phyloP scores from a whole-genome alignment of 306 rosid species.

The Prosopis cineraria region DNA sequence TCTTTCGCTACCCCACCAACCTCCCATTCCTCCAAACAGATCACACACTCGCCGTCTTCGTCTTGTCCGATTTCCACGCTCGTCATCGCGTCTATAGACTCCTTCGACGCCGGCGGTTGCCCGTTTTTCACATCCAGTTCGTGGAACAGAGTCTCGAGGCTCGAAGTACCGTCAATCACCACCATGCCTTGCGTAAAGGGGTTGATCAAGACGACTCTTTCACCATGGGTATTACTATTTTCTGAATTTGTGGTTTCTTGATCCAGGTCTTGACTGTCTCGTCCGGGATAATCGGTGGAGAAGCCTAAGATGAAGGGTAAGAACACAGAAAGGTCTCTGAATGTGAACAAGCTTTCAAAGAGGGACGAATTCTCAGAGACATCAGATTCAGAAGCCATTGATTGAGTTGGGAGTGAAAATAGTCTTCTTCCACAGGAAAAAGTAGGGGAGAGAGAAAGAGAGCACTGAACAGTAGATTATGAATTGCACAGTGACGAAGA shows the following conservation, averaged over 20 bases:
- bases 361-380: slow-evolving; percentile 45
- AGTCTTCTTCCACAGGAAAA: neutral
- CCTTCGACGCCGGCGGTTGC: slow-evolving; percentile 76
- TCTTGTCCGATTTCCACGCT: slow-evolving; percentile 44
- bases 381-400: slow-evolving; percentile 63
- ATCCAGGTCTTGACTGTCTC: slow-evolving; percentile 29
- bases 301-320: slow-evolving; percentile 67
- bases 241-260: slow-evolving; percentile 9
- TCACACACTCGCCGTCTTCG: slow-evolving; percentile 56
- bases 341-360: slow-evolving; percentile 42
- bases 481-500: neutral
- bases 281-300: slow-evolving; percentile 11
- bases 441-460: neutral
- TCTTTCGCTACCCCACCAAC: slow-evolving; percentile 54
- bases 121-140: slow-evolving; percentile 48
- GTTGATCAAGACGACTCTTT: slow-evolving; percentile 63
- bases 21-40: slow-evolving; percentile 74
- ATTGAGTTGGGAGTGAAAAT: neutral
- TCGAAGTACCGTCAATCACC: slow-evolving; percentile 56
- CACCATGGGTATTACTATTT: neutral
- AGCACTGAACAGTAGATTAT: neutral
- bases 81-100: slow-evolving; percentile 63
- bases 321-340: slow-evolving; percentile 54
- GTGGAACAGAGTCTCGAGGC: slow-evolving; percentile 54
- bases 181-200: slow-evolving; percentile 60